Conservation (phyloP, 1,139 yeast genomes). For the Geotrichum australiense region DNA sequence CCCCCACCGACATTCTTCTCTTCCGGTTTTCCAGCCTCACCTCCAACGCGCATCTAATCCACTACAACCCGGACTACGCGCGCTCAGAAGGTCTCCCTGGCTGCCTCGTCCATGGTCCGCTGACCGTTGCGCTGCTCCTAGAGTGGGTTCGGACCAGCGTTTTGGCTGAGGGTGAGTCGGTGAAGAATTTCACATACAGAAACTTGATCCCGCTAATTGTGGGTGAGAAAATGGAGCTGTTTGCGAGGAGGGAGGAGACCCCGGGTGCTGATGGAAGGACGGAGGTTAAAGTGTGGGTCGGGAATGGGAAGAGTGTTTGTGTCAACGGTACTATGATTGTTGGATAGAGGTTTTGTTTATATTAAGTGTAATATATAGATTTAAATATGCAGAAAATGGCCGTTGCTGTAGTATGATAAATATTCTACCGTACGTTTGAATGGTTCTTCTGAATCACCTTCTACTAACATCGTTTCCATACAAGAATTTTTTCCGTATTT, state of each 20-base stretch:
- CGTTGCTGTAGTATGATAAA: too few relatives aligned
- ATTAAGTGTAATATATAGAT: too few relatives aligned
- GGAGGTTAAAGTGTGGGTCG: constrained; percentile 30
- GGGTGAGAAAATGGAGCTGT: constrained; percentile 29
- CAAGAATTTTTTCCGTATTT: too few relatives aligned
- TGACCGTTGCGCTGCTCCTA: constrained; percentile 53
- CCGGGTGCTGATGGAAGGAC: constrained; percentile 19
- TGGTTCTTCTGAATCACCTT: too few relatives aligned
- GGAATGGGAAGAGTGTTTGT: constrained; percentile 30
- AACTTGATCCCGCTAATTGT: constrained; percentile 46
- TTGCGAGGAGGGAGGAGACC: too few relatives aligned
- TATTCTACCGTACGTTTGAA: too few relatives aligned
- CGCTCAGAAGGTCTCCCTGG: constrained; percentile 52
- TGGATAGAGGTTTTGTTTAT: too few relatives aligned
- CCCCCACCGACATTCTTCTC: constrained; percentile 34
- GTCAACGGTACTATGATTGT: too few relatives aligned
- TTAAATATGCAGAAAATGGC: too few relatives aligned
- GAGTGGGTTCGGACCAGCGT: constrained; percentile 40
- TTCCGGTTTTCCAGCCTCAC: constrained; percentile 68
- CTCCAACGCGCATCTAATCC: constrained; percentile 77
- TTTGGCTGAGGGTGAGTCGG: constrained; percentile 21
- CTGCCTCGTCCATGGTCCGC: constrained; percentile 75
- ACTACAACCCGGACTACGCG: constrained; percentile 56
- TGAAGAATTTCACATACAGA: constrained; percentile 41
- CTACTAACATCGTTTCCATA: too few relatives aligned